Conservation (phyloP, 768 basidiomycete genomes). For the Clitopilus hobsonii region DNA sequence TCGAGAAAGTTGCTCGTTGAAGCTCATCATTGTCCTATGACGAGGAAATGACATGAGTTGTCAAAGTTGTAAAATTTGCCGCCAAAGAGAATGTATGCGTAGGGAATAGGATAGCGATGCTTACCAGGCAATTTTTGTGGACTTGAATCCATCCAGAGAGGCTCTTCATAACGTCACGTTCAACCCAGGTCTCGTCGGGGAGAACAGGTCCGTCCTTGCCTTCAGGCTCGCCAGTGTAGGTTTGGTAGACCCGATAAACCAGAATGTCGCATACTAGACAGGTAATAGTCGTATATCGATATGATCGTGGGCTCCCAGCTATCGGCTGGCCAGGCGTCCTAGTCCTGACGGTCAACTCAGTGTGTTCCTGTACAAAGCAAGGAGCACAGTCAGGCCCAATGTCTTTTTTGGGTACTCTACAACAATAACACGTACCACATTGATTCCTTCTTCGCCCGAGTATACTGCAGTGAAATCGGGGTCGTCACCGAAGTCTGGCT, state of each 20-base stretch:
- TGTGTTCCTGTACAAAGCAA: slow-evolving; percentile 44
- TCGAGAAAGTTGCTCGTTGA: slow-evolving; percentile 30
- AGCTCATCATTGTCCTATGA: slow-evolving; percentile 35
- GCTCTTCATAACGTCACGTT: slow-evolving; percentile 66
- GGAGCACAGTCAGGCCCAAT: background rate
- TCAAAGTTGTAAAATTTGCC: background rate
- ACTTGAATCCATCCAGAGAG: slow-evolving; percentile 72
- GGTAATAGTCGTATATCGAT: slow-evolving; percentile 59
- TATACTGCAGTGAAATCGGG: slow-evolving; percentile 48
- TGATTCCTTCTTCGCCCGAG: slow-evolving; percentile 64
- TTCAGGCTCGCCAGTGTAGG: slow-evolving; percentile 52
- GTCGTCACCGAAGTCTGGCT: slow-evolving; percentile 28
- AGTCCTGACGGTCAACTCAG: slow-evolving; percentile 65
- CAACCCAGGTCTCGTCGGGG: slow-evolving; percentile 74
- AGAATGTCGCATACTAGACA: slow-evolving; percentile 64
- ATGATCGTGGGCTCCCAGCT: slow-evolving; percentile 40
- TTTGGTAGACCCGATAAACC: slow-evolving; percentile 68
- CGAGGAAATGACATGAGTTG: slow-evolving; percentile 11
- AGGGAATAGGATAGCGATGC: slow-evolving; percentile 24
- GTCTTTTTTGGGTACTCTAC: background rate
- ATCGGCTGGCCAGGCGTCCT: slow-evolving; percentile 41
- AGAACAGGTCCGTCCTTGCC: slow-evolving; percentile 60
- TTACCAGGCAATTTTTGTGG: slow-evolving; percentile 60
- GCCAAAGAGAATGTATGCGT: slow-evolving; percentile 8
- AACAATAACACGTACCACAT: slow-evolving; percentile 43